Conservation (phyloP, 805 yeast species). For the Candida morakotiae region DNA sequence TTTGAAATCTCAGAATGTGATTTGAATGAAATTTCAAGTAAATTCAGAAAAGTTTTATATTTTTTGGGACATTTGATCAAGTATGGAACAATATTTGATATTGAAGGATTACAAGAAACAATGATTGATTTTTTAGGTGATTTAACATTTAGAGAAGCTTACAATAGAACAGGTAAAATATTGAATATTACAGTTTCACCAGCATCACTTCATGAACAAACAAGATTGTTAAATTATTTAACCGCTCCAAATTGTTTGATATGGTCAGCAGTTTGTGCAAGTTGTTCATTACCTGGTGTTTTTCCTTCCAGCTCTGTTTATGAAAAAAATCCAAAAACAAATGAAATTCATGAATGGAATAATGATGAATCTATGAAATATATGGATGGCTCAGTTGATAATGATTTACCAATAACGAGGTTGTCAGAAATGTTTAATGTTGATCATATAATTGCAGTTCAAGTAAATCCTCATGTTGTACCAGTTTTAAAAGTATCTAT, state of each 20-base stretch:
- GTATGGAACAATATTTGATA: constrained; percentile 88
- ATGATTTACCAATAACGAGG: constrained; percentile 86
- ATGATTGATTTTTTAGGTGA: constrained; percentile 81
- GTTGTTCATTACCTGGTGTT: constrained; percentile 90
- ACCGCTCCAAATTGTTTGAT: constrained; percentile 79
- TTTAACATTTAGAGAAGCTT: constrained; percentile 89
- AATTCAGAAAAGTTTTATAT: constrained; percentile 42
- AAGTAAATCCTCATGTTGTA: constrained; percentile 93
- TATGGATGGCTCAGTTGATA: constrained; percentile 95
- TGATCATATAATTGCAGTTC: constrained; percentile 95
- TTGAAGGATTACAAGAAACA: constrained; percentile 62
- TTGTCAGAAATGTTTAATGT: constrained; percentile 96
- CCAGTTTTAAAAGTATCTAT: constrained; percentile 74
- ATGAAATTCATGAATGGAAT: constrained; percentile 76
- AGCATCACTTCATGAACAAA: constrained; percentile 87
- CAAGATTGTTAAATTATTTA: constrained; percentile 71
- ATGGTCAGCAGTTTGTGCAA: constrained; percentile 90
- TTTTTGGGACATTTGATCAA: constrained; percentile 57
- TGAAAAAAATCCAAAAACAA: constrained; percentile 76
- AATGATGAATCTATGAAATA: constrained; percentile 68
- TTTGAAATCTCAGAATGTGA: constrained; percentile 49
- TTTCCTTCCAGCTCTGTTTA: constrained; percentile 82
- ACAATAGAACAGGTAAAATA: constrained; percentile 89
- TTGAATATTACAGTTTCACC: constrained; percentile 92
- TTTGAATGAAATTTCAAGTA: constrained; percentile 16